Conservation (phyloP, 2,329 filamentous ascomycete genomes). For the Phaeosphaeria sp. region DNA sequence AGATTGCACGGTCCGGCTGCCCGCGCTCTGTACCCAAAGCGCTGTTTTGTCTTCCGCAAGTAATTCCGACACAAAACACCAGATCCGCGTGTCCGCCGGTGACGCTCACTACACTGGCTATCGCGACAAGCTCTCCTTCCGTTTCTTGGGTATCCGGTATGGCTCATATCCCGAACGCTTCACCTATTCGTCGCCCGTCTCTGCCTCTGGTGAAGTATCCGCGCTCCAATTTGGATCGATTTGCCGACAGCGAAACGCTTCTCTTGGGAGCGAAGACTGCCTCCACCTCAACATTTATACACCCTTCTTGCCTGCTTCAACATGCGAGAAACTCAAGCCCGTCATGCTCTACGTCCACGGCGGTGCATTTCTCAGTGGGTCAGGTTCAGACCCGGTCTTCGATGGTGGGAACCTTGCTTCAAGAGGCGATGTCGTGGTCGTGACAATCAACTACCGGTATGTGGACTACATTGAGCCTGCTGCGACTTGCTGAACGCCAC, state of each 20-base stretch:
- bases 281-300: not conserved
- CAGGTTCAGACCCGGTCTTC: not conserved
- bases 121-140: not conserved
- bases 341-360: not conserved
- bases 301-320: not conserved
- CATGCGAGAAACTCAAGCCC: not conserved
- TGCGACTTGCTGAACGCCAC: not conserved
- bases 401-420: not conserved
- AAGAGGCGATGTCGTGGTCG: not conserved
- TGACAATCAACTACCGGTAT: not conserved
- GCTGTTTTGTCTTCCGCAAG: not conserved
- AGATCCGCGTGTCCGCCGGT: not conserved
- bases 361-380: not conserved
- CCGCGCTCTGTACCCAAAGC: not conserved
- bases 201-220: not conserved
- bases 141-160: not conserved
- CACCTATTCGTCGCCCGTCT: not conserved
- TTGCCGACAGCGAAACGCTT: not conserved
- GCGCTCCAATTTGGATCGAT: not conserved
- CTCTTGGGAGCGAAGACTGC: not conserved
- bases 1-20: not conserved
- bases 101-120: not conserved
- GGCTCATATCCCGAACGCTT: not conserved
- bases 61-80: not conserved
- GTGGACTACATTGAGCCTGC: not conserved